Base-by-base conservation (phyloP, 257 asterid species). In the Nicotiana undulata region DNA sequence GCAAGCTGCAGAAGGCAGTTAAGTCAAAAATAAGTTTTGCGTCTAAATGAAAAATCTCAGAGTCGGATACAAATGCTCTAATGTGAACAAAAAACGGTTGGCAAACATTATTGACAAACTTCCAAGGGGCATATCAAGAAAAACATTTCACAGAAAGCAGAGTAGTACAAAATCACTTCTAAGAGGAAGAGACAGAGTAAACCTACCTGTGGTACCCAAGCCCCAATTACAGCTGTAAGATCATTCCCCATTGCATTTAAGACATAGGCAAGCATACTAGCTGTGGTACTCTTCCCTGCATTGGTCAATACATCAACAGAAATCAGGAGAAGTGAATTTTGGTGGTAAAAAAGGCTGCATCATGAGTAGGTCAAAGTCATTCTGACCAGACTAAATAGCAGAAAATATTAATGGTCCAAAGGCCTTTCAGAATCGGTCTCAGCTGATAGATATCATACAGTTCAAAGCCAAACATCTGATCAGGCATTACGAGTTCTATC, bases 171-270 rank as follows among this genome's bases (percentile, higher is more conserved):
- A 24, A 60, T 52, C 59, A 63, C 46, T 52, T 26, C 34, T 60
- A 59, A 59, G 31, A 63, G 28, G 46, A 49, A 63, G 78, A 40
- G 26, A 67, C 81, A 11, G 4, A 74, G 32, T 22, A 76, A 82
- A 72, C 67, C 63, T 78, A 88, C 88, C 87, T 80, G 88, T 15
- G 88, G 86, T 58, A 84, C 91, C 83, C 68, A 81, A 78, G 87
- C 89, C 61, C 91, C 91, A 78, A 84, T 65, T 37, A 81, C 83
- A 83, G 88, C 89, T 55, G 89, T 83, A 77, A 86, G 84, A 79
- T 88, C 85, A 84, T 83, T 85, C 67, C 88, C 88, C 86, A 81
- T 80, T 16, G 85, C 85, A 56, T 82, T 81, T 56, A 88, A 84
- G 20, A 85, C 63, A 82, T 80, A 82, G n/a, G 90, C 82, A 18